Evolutionary conservation across 2,329 filamentous ascomycete genomes (phyloP).

Genomic region (Thermoascus crustaceus): DNA sequence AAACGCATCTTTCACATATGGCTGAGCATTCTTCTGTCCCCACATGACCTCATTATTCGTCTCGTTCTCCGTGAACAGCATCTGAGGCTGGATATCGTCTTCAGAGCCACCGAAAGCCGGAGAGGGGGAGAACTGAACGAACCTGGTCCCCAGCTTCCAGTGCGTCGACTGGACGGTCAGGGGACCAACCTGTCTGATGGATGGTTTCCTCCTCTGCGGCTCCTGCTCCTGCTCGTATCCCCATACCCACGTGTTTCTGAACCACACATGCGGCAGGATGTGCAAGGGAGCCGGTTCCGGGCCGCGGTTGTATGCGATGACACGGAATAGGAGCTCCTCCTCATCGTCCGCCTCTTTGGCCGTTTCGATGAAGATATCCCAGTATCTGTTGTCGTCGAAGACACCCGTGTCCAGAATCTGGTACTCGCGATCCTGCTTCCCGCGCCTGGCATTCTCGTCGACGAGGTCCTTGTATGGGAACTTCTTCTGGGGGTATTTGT

Average conservation of each 20-base stretch:
- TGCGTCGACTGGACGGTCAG: conserved; percentile 71
- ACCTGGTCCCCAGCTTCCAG: conserved; percentile 70
- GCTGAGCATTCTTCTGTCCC: conserved; percentile 65
- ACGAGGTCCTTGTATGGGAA: conserved; percentile 89
- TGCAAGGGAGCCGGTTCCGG: conserved; percentile 84
- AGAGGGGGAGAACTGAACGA: conserved; percentile 78
- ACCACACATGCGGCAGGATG: conserved; percentile 92
- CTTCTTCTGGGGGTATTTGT: conserved; percentile 87
- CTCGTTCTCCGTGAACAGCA: conserved; percentile 94
- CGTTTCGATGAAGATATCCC: conserved; percentile 95
- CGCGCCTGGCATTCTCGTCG: conserved; percentile 70
- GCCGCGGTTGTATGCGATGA: conserved; percentile 93
- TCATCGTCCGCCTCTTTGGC: conserved; percentile 89
- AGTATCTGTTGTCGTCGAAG: conserved; percentile 86
- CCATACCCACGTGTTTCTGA: conserved; percentile 96
- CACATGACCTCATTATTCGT: conserved; percentile 78
- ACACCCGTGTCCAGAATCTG: conserved; percentile 82
- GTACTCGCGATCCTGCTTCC: conserved; percentile 74
- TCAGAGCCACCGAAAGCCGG: conserved; percentile 72
- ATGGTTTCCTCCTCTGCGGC: conserved; percentile 65
- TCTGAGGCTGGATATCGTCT: conserved; percentile 72
- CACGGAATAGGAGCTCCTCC: conserved; percentile 84
- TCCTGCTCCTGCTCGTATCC: conserved; percentile 65
- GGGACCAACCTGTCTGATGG: conserved; percentile 58
- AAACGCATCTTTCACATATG: conserved; percentile 92